Conservation (phyloP, 371 early-diverging fungal genomes). For the Saksenaea vasiformis region DNA sequence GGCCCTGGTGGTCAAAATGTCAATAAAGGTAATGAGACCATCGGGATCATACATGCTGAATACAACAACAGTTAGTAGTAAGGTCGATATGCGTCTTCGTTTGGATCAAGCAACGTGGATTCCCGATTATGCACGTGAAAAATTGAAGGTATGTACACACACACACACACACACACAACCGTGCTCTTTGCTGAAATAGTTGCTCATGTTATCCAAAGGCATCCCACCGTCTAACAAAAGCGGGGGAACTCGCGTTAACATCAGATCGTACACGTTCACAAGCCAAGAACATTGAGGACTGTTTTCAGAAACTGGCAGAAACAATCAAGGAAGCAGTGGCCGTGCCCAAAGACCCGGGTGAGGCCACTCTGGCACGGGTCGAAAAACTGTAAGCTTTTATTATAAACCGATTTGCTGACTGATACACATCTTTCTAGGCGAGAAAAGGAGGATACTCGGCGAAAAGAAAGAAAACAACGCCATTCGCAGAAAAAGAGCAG, state of each 20-base stretch:
- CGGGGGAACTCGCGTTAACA: conserved; percentile 71
- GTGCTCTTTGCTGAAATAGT: neutral
- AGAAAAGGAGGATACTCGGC: conserved; percentile 11
- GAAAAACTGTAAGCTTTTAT: conserved; percentile 57
- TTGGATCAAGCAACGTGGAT: conserved; percentile 75
- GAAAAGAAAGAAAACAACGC: conserved; percentile 36
- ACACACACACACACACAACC: neutral
- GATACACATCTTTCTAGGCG: neutral
- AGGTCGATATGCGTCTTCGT: conserved; percentile 78
- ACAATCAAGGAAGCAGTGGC: conserved; percentile 65
- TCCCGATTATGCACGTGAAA: conserved; percentile 67
- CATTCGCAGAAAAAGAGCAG: conserved; percentile 41
- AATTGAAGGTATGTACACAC: conserved; percentile 29
- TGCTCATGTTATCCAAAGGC: conserved; percentile 34
- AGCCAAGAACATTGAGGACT: conserved; percentile 77
- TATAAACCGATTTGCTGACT: neutral
- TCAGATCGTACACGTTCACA: conserved; percentile 86
- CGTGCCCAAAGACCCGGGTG: conserved; percentile 73
- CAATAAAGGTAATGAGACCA: conserved; percentile 67
- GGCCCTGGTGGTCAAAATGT: conserved; percentile 94
- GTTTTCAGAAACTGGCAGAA: conserved; percentile 73
- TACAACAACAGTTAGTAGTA: conserved; percentile 74
- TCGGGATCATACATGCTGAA: neutral
- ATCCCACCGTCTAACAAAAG: conserved; percentile 63
- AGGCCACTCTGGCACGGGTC: conserved; percentile 63